Evolutionary conservation across 2,329 filamentous ascomycete genomes (phyloP), one percentile per base, ranked within the genome.

Genomic region (Pseudogymnoascus sp.): DNA sequence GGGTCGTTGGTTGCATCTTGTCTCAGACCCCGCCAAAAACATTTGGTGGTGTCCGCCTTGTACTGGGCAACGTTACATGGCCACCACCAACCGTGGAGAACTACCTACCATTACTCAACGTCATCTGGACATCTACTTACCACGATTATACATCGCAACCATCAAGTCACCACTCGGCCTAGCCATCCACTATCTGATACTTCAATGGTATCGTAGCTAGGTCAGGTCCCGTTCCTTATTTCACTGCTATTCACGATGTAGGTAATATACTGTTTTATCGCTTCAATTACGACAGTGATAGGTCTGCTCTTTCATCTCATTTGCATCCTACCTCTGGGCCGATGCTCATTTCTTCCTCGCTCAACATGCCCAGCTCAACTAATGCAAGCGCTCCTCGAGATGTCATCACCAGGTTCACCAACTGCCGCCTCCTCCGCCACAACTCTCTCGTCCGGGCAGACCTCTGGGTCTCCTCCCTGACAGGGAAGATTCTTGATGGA

Each of bases 321-420:
- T 50, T 50, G 3, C 41, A 50, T 50, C 41, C 22, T 50, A 30
- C 41, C 41, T 22, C 41, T 50, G 14, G 41, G 41, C 41, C 41
- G 22, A 50, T 50, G 25, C 41, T 50, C 22, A 50, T 50, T 50
- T 22, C 41, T 28, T 30, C 41, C 22, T 50, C 41, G 28, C 28
- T 28, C 41, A 50, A 30, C 41, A 50, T 50, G 41, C 41, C 41
- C 22, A 50, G 41, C 22, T 30, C 41, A 30, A 50, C 41, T 28
- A 50, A 28, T 50, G 74, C 72, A 71, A 65, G 64, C 41, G 66
- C 66, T 58, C 74, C 74, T 57, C 75, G 69, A 32, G 78, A 79
- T 65, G 80, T 80, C 69, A 87, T 96, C 71, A 91, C 89, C 70
- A 94, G 93, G 72, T 89, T 96, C 73, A 94, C 90, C 70, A 96